Evolutionary conservation across 805 yeast genomes (phyloP), one percentile per base, ranked within the genome.

Genomic region (Candida schatavii): DNA sequence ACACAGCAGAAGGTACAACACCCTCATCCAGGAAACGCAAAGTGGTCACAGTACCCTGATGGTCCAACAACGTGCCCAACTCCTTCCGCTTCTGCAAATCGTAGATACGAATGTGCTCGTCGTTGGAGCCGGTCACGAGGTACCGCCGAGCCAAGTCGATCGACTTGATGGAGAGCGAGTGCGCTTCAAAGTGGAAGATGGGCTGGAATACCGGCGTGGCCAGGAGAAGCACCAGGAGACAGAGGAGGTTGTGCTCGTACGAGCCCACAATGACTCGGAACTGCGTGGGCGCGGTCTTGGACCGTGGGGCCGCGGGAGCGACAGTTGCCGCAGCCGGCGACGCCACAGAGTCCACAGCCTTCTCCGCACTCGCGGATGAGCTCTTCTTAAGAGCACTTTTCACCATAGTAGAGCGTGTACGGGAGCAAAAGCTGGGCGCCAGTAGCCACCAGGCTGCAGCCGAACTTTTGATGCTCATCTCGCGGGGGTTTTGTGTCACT

Each of bases 111-210:
- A 93, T 89, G 59, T 88, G 96, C 61, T 93, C 98, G 60, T 93
- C 99, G 59, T 91, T 91, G 3, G 95, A 83, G 3, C 98, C 99
- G 2, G 96, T 85, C 3, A 89, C 97, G 32, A 93, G 68, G 57
- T 88, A 89, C 55, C 97, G 72, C 53, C 79, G 84, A 22, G 93
- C 87, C 17, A 82, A 70, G 48, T 91, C 97, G 50, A 93, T 72
- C 37, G 93, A 75, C 61, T 90, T 84, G 42, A 93, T 88, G 27
- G 97, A 85, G 39, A 88, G 74, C 0, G 96, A 72, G 64, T 93
- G 99, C 1, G 99, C 96, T 53, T 91, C 88, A 65, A 93, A 91
- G 61, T 93, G 97, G 71, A 93, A 93, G 33, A 93, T 83, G 2
- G 98, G 96, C 35, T 88, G 89, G 67, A 93, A 93, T 7, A 87